Percentiles rank a stretch among this genome's conserved stretches.
Conservation (phyloP, 1,284 basidiomycete genomes). For the Golubevia pallescens region DNA sequence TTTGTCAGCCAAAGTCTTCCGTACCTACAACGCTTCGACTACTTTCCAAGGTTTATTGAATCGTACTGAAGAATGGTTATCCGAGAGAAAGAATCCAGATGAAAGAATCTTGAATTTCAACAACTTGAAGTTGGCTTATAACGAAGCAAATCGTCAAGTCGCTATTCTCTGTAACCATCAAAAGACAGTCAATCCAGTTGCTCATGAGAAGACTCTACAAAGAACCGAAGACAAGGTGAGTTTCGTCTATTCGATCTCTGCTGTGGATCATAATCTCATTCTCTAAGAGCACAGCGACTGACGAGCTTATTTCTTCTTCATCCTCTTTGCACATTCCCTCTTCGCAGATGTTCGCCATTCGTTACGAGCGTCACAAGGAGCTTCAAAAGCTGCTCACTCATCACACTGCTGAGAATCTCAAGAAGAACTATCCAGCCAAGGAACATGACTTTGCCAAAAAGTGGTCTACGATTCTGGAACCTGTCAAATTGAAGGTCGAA, state of each 20-base stretch:
- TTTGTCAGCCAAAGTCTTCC: constrained; percentile 62
- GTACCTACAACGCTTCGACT: constrained; percentile 63
- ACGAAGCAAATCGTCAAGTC: constrained; percentile 61
- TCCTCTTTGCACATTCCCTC: background rate
- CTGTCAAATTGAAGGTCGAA: constrained; percentile 34
- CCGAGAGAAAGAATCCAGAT: constrained; percentile 27
- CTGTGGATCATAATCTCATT: constrained; percentile 43
- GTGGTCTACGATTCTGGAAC: constrained; percentile 44
- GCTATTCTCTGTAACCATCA: constrained; percentile 64
- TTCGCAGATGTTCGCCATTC: constrained; percentile 34
- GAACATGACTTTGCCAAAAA: constrained; percentile 48
- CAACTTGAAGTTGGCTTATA: constrained; percentile 57
- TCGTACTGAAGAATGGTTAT: constrained; percentile 56
- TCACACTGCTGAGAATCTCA: constrained; percentile 40
- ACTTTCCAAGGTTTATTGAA: constrained; percentile 63
- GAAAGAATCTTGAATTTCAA: constrained; percentile 48
- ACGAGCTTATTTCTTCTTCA: background rate
- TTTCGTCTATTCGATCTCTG: background rate
- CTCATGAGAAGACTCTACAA: constrained; percentile 11
- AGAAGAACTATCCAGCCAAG: constrained; percentile 49
- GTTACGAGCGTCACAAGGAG: constrained; percentile 61
- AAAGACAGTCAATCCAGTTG: constrained; percentile 55
- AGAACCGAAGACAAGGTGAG: constrained; percentile 13
- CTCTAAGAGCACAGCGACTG: constrained; percentile 22
- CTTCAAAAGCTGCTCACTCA: constrained; percentile 56